Evolutionary conservation across 2,329 filamentous ascomycete genomes (phyloP).

Genomic region (Verticillium nonalfalfae): DNA sequence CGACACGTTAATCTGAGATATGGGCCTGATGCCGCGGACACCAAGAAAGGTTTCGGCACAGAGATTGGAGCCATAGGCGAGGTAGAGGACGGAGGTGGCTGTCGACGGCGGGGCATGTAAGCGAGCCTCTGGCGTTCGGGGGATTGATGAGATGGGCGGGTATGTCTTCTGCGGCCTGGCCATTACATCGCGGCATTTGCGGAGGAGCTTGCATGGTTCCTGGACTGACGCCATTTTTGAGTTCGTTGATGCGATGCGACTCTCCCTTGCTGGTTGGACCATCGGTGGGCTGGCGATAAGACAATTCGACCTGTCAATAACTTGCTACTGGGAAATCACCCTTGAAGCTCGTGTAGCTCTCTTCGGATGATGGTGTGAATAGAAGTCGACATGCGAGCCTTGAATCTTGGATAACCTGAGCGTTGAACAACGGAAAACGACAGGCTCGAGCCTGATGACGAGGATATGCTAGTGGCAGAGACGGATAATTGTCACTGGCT

Average conservation of each 20-base stretch:
- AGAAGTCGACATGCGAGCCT: no score
- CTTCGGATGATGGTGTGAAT: not conserved
- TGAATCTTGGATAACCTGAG: no score
- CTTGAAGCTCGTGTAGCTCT: not conserved
- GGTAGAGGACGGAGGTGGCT: slow-evolving; percentile 60
- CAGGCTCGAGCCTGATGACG: not conserved
- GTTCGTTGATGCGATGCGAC: not conserved
- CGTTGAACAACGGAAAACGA: not conserved
- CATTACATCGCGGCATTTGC: not conserved
- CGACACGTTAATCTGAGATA: slow-evolving; percentile 75
- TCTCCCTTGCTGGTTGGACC: not conserved
- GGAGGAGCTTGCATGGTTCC: not conserved
- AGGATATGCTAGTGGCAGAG: not conserved
- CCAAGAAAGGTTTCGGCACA: slow-evolving; percentile 73
- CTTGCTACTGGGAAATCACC: not conserved
- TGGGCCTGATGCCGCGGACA: slow-evolving; percentile 68
- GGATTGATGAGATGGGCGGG: slow-evolving; percentile 23
- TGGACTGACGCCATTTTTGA: slow-evolving; percentile 1
- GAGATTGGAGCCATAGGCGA: slow-evolving; percentile 91
- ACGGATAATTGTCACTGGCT: not conserved
- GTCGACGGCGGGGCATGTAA: slow-evolving; percentile 20
- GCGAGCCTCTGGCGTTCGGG: slow-evolving; percentile 27
- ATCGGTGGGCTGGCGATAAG: not conserved
- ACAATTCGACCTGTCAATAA: not conserved
- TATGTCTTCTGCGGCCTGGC: slow-evolving; percentile 12